A percentile compares a stretch with the other conserved stretches of the same genome.
These are phyloP conservation scores for Arachnomyces sp. DNA, from an alignment of 2,329 filamentous ascomycete genomes.

Conservation along the genomic window DNA sequence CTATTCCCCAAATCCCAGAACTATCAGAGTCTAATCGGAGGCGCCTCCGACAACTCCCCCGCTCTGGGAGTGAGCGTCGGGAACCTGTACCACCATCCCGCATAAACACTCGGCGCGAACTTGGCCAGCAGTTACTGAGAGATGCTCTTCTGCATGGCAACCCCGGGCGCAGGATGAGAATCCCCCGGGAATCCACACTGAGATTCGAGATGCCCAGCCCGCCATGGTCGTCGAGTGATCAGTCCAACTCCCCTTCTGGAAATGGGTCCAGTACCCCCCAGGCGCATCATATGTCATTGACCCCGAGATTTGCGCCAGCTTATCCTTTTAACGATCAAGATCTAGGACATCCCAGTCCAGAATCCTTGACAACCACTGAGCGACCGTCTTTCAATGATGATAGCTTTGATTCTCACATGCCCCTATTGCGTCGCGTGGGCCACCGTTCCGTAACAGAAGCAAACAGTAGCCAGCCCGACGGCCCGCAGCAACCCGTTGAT, in stretches of 20 bases:
- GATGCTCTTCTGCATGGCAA: slow-evolving; percentile 28
- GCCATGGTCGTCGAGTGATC: slow-evolving; percentile 19
- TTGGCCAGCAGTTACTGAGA: slow-evolving; percentile 25
- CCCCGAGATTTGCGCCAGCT: slow-evolving; percentile 39
- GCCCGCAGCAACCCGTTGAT: slow-evolving; percentile 41
- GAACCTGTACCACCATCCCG: slow-evolving; percentile 15
- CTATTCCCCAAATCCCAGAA: slow-evolving; percentile 6
- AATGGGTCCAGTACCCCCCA: neutral
- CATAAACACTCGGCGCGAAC: slow-evolving; percentile 23
- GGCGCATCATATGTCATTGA: slow-evolving; percentile 22
- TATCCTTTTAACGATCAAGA: slow-evolving; percentile 11
- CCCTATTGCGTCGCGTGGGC: slow-evolving; percentile 26
- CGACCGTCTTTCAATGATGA: slow-evolving; percentile 10
- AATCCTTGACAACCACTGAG: slow-evolving; percentile 2
- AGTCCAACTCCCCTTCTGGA: neutral
- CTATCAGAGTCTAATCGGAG: no score
- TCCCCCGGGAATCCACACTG: slow-evolving; percentile 28
- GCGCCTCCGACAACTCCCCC: neutral
- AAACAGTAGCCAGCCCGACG: slow-evolving; percentile 12
- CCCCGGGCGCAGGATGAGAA: slow-evolving; percentile 26
- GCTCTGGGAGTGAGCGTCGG: slow-evolving; percentile 5
- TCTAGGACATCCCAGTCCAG: neutral
- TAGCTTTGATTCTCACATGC: slow-evolving; percentile 15
- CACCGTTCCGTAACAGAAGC: slow-evolving; percentile 23
- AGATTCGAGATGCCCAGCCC: slow-evolving; percentile 24